Percentiles rank a stretch among this genome's conserved stretches.
phyloP scores from a whole-genome alignment of 495 filamentous ascomycete species.

The Penicillium odoratum region DNA sequence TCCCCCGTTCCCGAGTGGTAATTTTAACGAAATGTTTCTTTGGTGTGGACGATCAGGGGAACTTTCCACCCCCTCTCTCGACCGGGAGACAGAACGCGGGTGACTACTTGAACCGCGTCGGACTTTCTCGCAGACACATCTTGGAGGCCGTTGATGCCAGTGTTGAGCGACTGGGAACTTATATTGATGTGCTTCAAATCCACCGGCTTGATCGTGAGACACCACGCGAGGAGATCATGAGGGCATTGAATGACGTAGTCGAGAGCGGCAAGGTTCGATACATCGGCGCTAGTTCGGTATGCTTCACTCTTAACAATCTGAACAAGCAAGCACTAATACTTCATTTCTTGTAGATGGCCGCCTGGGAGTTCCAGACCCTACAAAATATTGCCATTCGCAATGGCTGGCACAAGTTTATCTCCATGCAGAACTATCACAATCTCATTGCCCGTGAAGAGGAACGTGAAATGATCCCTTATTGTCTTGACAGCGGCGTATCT shows the following conservation, averaged over 20 bases:
- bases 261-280: constrained; percentile 61
- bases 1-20: constrained; percentile 67
- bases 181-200: constrained; percentile 65
- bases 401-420: constrained; percentile 50
- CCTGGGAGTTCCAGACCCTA: constrained; percentile 49
- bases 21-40: constrained; percentile 70
- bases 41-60: constrained; percentile 8
- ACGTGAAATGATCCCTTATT: constrained; percentile 57
- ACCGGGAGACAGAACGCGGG: constrained; percentile 8
- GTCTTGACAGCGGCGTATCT: constrained; percentile 60
- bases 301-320: neutral
- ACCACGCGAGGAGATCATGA: constrained; percentile 70
- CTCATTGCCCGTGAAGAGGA: constrained; percentile 54
- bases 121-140: constrained; percentile 49
- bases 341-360: constrained; percentile 29
- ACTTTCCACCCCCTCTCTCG: neutral
- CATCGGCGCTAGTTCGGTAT: constrained; percentile 31
- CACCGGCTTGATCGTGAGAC: constrained; percentile 58
- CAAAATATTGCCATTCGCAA: constrained; percentile 47
- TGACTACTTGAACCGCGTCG: constrained; percentile 40
- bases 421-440: constrained; percentile 53
- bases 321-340: constrained; percentile 9
- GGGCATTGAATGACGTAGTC: constrained; percentile 68
- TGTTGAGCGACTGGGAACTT: constrained; percentile 49
- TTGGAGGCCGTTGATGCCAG: constrained; percentile 51